Evolutionary conservation across 2,329 filamentous ascomycete genomes (phyloP).

Genomic region (Aureobasidium uvarum): DNA sequence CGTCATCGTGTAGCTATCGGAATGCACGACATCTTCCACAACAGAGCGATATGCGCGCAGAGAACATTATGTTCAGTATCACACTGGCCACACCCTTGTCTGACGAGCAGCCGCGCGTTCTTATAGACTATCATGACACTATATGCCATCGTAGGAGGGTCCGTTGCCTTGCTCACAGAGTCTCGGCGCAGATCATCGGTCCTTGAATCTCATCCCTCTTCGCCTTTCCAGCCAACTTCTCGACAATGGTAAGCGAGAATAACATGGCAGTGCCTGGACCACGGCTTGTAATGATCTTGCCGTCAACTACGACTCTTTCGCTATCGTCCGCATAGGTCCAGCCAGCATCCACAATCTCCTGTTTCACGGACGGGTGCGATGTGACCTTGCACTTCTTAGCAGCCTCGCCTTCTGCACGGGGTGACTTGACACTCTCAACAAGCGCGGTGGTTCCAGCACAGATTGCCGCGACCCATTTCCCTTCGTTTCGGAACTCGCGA

Average conservation of each 20-base stretch:
- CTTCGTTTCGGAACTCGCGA: conserved; percentile 34
- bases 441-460: conserved; percentile 43
- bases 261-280: conserved; percentile 43
- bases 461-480: conserved; percentile 40
- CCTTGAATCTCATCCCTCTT: conserved; percentile 52
- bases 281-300: conserved; percentile 39
- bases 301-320: conserved; percentile 39
- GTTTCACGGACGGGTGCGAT: conserved; percentile 41
- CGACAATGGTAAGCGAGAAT: conserved; percentile 43
- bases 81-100: too few species aligned
- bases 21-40: too few species aligned
- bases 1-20: too few species aligned
- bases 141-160: too few species aligned
- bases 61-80: too few species aligned
- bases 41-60: too few species aligned
- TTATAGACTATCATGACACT: too few species aligned
- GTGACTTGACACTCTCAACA: conserved; percentile 33
- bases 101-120: too few species aligned
- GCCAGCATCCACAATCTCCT: conserved; percentile 35
- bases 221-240: conserved; percentile 42
- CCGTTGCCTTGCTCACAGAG: conserved; percentile 16
- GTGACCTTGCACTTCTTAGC: conserved; percentile 35
- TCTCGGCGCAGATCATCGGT: conserved; percentile 43
- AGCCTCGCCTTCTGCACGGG: conserved; percentile 26
- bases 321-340: conserved; percentile 42